Percentiles rank a stretch among this genome's conserved stretches.
Evolutionary conservation across 768 basidiomycete species (phyloP).

Genomic region (Lactarius sp.): DNA sequence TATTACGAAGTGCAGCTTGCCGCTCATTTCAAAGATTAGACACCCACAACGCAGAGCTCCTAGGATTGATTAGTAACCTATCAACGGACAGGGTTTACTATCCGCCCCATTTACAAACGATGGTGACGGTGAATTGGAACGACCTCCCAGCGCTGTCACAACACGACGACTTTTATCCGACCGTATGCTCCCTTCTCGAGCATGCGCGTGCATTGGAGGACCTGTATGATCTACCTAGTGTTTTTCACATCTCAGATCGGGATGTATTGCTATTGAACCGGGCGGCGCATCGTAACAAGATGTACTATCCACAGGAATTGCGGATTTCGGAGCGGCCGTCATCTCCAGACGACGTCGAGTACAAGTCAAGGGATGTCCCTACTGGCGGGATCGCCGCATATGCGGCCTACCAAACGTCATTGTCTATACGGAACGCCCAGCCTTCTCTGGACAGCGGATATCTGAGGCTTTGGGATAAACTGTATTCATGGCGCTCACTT

Average conservation of each 20-base stretch:
- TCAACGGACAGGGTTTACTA: conserved; percentile 1
- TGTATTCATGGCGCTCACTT: background rate
- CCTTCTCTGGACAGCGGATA: background rate
- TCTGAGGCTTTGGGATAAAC: background rate
- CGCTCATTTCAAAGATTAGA: conserved; percentile 39
- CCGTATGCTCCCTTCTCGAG: background rate
- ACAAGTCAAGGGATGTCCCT: background rate
- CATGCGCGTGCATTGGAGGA: conserved; percentile 4
- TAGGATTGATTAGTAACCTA: background rate
- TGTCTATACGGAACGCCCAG: background rate
- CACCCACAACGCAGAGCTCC: background rate
- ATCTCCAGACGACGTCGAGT: background rate
- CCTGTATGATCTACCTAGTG: background rate
- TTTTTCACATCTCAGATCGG: background rate
- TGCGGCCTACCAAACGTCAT: conserved; percentile 1
- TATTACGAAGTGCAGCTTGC: conserved; percentile 36
- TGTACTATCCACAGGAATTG: conserved; percentile 5
- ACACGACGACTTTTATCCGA: conserved; percentile 1
- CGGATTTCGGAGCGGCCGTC: background rate
- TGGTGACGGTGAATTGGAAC: conserved; percentile 5
- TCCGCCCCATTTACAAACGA: background rate
- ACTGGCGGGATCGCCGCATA: background rate
- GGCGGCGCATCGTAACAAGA: conserved; percentile 5
- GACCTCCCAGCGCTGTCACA: conserved; percentile 9
- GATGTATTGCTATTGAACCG: background rate